Conservation (phyloP, 1,139 yeast genomes). For the Geotrichum phurueaensis region DNA sequence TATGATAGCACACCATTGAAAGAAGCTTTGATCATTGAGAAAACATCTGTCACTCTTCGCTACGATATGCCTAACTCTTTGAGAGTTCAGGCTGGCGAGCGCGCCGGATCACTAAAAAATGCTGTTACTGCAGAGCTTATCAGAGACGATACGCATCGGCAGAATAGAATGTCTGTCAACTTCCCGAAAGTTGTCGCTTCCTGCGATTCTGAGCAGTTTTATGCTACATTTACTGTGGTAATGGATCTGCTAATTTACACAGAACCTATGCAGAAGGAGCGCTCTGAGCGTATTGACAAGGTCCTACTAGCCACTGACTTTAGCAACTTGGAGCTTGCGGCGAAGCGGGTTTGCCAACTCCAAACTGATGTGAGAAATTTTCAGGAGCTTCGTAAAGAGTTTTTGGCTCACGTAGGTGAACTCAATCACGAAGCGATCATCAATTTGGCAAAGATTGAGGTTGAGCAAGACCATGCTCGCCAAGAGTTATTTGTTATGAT, state of each 20-base stretch:
- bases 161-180: slow-evolving; percentile 50
- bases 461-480: slow-evolving; percentile 52
- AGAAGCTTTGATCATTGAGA: slow-evolving; percentile 54
- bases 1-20: slow-evolving; percentile 57
- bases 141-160: slow-evolving; percentile 34
- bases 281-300: slow-evolving; percentile 58
- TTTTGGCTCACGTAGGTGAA: slow-evolving; percentile 32
- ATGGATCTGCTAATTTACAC: slow-evolving; percentile 61
- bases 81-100: slow-evolving; percentile 36
- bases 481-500: slow-evolving; percentile 60
- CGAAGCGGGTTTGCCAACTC: slow-evolving; percentile 46
- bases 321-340: slow-evolving; percentile 53
- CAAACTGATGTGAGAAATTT: slow-evolving; percentile 51
- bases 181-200: slow-evolving; percentile 64
- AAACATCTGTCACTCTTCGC: slow-evolving; percentile 56
- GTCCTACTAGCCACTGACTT: slow-evolving; percentile 64
- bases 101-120: slow-evolving; percentile 13
- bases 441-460: slow-evolving; percentile 42
- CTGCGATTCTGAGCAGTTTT: slow-evolving; percentile 71
- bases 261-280: slow-evolving; percentile 54
- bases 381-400: slow-evolving; percentile 43
- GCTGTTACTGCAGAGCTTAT: slow-evolving; percentile 23
- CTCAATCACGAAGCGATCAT: slow-evolving; percentile 24
- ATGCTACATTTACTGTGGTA: slow-evolving; percentile 56
- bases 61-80: slow-evolving; percentile 62